phyloP scores from a whole-genome alignment of 2,329 filamentous ascomycete species.

The Furcasterigmium sp. region DNA sequence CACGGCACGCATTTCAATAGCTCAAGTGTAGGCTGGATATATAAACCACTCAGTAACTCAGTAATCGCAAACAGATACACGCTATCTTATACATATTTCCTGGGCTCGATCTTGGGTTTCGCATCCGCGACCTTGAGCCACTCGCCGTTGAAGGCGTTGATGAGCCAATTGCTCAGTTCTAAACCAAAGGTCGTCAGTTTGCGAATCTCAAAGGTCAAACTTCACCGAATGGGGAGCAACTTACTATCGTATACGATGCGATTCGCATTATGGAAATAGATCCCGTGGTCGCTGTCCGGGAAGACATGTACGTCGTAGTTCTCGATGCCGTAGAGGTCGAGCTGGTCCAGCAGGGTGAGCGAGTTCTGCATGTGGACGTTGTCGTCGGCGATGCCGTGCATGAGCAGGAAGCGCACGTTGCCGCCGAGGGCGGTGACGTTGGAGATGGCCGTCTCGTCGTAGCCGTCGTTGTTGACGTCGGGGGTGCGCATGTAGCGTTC shows the following conservation, averaged over 20 bases:
- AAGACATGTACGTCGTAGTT: conserved; percentile 98
- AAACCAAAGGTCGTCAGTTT: background rate
- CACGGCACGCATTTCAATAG: too few relatives aligned
- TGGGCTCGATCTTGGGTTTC: conserved; percentile 33
- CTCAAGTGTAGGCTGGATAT: too few relatives aligned
- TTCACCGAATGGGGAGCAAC: conserved; percentile 27
- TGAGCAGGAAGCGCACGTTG: conserved; percentile 85
- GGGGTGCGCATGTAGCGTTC: conserved; percentile 97
- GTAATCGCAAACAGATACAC: background rate
- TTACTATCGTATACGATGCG: conserved; percentile 87
- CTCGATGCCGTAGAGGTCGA: conserved; percentile 75
- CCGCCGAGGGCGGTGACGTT: conserved; percentile 68
- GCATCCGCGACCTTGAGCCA: conserved; percentile 62
- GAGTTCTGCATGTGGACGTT: conserved; percentile 98
- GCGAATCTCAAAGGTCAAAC: background rate
- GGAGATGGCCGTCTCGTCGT: conserved; percentile 66
- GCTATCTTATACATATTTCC: background rate
- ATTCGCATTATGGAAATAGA: conserved; percentile 92
- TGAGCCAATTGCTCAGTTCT: conserved; percentile 84
- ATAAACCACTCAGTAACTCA: too few relatives aligned
- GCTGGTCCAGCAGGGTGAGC: conserved; percentile 75
- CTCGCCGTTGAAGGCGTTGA: conserved; percentile 97
- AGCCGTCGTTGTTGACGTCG: conserved; percentile 73
- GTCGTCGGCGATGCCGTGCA: conserved; percentile 95
- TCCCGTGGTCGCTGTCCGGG: conserved; percentile 91